phyloP scores from a whole-genome alignment of 345 rosid species.

The Firmiana major region DNA sequence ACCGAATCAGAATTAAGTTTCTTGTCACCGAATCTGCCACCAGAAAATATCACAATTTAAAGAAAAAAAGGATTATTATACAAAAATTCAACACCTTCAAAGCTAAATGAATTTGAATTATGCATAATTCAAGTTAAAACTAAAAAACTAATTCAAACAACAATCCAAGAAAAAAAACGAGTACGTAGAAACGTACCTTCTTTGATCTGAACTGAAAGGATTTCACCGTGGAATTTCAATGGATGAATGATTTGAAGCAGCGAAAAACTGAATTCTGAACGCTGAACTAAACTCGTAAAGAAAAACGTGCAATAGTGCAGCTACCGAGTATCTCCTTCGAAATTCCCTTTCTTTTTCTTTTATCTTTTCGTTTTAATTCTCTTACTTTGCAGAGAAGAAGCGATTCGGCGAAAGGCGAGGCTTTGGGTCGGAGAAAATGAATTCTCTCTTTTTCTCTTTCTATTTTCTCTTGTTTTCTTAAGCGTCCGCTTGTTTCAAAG shows the following conservation, averaged over 20 bases:
- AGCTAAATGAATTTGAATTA: conserved; percentile 19
- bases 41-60: conserved; percentile 7
- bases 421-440: conserved; percentile 16
- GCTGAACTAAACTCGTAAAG: background rate
- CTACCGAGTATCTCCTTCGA: conserved; percentile 24
- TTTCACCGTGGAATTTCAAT: conserved; percentile 14
- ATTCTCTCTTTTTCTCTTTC: conserved; percentile 20
- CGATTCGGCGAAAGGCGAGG: conserved; percentile 22
- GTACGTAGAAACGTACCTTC: conserved; percentile 29
- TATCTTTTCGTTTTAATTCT: background rate
- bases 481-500: conserved; percentile 25
- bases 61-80: background rate
- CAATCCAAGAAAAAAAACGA: background rate
- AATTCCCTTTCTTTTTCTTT: conserved; percentile 7
- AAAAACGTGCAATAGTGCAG: conserved; percentile 18
- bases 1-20: background rate
- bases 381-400: conserved; percentile 11
- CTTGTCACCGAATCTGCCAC: conserved; percentile 20
- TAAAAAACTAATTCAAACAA: conserved; percentile 16
- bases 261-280: conserved; percentile 4
- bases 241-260: conserved; percentile 9
- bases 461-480: conserved; percentile 17
- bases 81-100: conserved; percentile 19
- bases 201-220: conserved; percentile 28
- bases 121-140: conserved; percentile 33